Base-by-base conservation (phyloP, 495 filamentous ascomycete species). In the Platismatia glauca region DNA sequence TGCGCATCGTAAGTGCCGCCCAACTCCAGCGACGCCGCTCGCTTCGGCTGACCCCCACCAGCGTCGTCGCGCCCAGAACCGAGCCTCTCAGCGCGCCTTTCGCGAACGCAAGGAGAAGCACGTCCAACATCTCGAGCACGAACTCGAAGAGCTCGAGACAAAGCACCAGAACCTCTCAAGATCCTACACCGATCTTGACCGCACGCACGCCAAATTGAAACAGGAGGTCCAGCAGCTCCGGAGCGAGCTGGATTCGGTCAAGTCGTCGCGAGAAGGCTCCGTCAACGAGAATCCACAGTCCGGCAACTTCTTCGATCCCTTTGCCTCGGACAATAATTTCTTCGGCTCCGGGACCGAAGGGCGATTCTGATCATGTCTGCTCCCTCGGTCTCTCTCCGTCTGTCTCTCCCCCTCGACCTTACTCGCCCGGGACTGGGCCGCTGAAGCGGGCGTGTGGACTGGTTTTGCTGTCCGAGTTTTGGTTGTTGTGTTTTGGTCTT, bases 51-150 rank as follows among this genome's bases (percentile, higher is more conserved):
- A 53, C 9, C 29, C 29, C 3, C 12, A 15, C 20, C 68, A 84
- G 81, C 75, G 81, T 20, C 78, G 81, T 60, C 75, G 81, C 66
- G 81, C 80, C 24, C 81, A 84, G 68, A 84, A 84, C 65, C 76
- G 81, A 52, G 80, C 79, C 61, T 82, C 81, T 5, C 77, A 79
- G 66, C 75, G 78, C 56, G 78, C 77, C 48, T 80, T 78, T 68
- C 76, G 78, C 58, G 76, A 79, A 53, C 75, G 78, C 59, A 79
- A 79, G 66, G 77, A 79, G 58, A 75, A 74, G 64, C 75, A 79
- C 64, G 72, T 76, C 39, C 72, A 76, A 50, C 73, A 76, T 48
- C 71, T 79, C 24, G 77, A 80, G 56, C 57, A 63, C 34, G 66
- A 72, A 56, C 63, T 74, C 4, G 65, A 67, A 27, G 60, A 79